Base-by-base conservation (phyloP, 192 early-diverging fungal genomes). In the Gryganskiella cystojenkinii region DNA sequence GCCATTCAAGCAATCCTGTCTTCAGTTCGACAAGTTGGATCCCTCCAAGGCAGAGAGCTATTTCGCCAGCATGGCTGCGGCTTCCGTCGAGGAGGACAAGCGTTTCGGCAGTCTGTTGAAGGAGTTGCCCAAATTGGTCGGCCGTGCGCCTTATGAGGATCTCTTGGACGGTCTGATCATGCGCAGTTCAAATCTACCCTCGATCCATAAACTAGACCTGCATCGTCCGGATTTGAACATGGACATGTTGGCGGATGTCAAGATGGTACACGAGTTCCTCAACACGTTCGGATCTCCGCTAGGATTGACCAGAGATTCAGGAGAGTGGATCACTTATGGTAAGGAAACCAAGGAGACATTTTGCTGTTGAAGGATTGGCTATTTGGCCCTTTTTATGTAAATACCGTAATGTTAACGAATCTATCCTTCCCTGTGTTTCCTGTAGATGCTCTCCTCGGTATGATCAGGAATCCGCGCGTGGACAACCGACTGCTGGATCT, bases 211-310 rank as follows among this genome's bases (percentile, higher is more conserved):
- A 22, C 43, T 78, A 27, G 61, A 69, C 24, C 43, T 78, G 20
- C 61, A 78, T 5, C 74, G 56, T 10, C 46, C 28, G 15, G 66
- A 78, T 6, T 24, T 76, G 30, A 35, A 63, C 25, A 78, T 78
- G 74, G 74, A 78, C 31, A 78, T 78, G 74, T 31, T 78, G 43
- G 74, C 74, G 13, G 66, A 78, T 44, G 27, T 78, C 25, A 78
- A 78, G 56, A 78, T 78, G 74, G 66, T 78, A 0, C 74, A 78
- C 22, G 74, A 78, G 43, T 78, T 78, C 35, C n/a, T 78, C 20
- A 78, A 78, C 28, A 78, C 74, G 0, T 78, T 78, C 59, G 74
- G 74, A 33, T 58, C 49, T 22, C 61, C 74, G 4, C 13, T 78
- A 15, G 74, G 74, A 10, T 33, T 78, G 35, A 78, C 74, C 6